Evolutionary conservation across 441 rosid species (phyloP).

Genomic region (Populus tomentosa): DNA sequence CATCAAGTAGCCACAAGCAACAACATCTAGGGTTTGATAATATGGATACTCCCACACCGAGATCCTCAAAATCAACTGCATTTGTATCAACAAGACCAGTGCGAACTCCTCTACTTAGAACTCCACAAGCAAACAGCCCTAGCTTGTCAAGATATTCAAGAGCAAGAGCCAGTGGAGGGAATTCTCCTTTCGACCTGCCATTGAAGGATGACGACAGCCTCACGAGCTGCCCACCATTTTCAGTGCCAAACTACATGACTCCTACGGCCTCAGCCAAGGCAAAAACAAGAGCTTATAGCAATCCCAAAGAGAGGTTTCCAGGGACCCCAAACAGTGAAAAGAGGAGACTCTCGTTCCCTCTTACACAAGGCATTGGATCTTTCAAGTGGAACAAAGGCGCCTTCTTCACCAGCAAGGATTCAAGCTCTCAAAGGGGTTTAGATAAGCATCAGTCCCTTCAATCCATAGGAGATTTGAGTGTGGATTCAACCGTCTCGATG

Average conservation of each 20-base stretch:
- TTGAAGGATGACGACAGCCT: conserved; percentile 85
- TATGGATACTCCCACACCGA: conserved; percentile 63
- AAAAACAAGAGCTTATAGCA: conserved; percentile 59
- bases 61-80: conserved; percentile 66
- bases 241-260: conserved; percentile 82
- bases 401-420: conserved; percentile 50
- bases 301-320: conserved; percentile 65
- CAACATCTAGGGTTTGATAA: conserved; percentile 36
- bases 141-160: conserved; percentile 55
- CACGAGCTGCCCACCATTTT: conserved; percentile 88
- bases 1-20: conserved; percentile 47
- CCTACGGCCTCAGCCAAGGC: conserved; percentile 85
- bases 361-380: conserved; percentile 53
- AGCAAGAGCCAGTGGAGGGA: conserved; percentile 45
- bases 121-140: conserved; percentile 31
- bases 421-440: conserved; percentile 42
- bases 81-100: conserved; percentile 35
- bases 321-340: conserved; percentile 68
- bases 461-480: conserved; percentile 68
- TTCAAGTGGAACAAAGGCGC: conserved; percentile 84
- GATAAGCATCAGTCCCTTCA: conserved; percentile 59
- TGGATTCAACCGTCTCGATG: conserved; percentile 78
- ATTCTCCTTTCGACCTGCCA: conserved; percentile 60
- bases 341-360: conserved; percentile 73
- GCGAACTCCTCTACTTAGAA: conserved; percentile 43